Evolutionary conservation across 164 flowering plant genomes (phyloP), one percentile per base, ranked within the genome.

Genomic region (Stephania cephalantha): DNA sequence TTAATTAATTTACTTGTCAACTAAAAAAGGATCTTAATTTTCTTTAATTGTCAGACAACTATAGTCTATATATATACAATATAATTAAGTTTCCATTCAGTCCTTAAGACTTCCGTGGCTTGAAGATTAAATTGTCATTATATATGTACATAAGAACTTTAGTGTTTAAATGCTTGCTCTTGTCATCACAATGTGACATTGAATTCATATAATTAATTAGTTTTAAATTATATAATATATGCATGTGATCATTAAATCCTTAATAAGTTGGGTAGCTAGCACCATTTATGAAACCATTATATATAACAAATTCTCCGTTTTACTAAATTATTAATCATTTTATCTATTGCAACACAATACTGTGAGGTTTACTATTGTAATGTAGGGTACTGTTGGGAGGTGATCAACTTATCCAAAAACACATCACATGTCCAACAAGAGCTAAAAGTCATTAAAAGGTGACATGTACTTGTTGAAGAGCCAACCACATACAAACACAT

Each of bases 401-500:
- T 72, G 68, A 61, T 72, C 67, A 17, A 22, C 50, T 72, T 61
- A 31, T 35, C 74, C 74, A 55, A 7, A 58, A 31, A 15, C 12
- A 46, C 68, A 42, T 52, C 74, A 58, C 74, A 46, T 72, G 74
- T 55, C 74, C 30, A 29, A 12, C 66, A 25, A 55, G 31, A 53
- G 63, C 10, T 48, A 50, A 71, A 71, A 50, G 30, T 12, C 73
- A n/a, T 50, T 50, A 50, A 8, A 29, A 9, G 67, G 18, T 58
- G 67, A 72, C 68, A 22, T 72, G 74, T 22, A 55, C 67, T 72
- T 61, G 25, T 58, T 29, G 46, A 46, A 17, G 66, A 55, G 22
- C 74, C 74, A 61, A 72, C 63, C 68, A 42, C 66, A 72, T 35
- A 48, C 42, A 5, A 31, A 30, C 74, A 61, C 74, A 61, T 61